Percentiles rank a stretch among this genome's conserved stretches.
Conservation (phyloP, 495 filamentous ascomycete species). For the Glutinoglossum americanum region DNA sequence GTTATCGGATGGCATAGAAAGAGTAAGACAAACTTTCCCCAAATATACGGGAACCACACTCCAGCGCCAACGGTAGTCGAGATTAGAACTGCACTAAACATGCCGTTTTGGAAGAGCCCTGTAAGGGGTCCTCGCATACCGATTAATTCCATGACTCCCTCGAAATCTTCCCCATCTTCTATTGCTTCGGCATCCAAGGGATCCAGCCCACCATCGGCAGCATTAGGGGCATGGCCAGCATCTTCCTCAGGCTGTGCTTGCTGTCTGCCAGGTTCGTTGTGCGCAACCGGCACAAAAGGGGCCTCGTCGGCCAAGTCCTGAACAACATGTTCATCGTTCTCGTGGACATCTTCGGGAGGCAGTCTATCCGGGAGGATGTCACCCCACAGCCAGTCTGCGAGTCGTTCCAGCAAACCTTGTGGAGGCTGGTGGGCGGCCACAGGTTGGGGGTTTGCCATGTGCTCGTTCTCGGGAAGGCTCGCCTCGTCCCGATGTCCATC, state of each 20-base stretch:
- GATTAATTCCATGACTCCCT: constrained; percentile 87
- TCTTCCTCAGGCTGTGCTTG: constrained; percentile 8
- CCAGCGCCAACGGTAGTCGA: constrained; percentile 64
- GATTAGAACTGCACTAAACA: constrained; percentile 81
- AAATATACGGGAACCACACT: constrained; percentile 78
- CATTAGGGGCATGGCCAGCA: constrained; percentile 8
- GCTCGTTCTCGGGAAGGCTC: neutral
- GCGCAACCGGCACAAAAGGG: constrained; percentile 37
- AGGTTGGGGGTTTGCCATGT: neutral
- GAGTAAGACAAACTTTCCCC: constrained; percentile 65
- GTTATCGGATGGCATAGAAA: constrained; percentile 56
- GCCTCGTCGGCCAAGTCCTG: constrained; percentile 35
- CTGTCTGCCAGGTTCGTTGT: constrained; percentile 11
- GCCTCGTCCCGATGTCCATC: neutral
- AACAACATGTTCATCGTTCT: constrained; percentile 35
- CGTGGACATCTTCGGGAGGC: constrained; percentile 14
- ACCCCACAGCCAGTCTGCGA: constrained; percentile 41
- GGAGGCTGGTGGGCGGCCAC: neutral
- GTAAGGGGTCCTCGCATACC: constrained; percentile 88
- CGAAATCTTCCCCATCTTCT: constrained; percentile 91
- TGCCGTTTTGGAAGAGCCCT: constrained; percentile 77
- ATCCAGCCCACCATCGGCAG: constrained; percentile 29
- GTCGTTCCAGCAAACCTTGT: constrained; percentile 2
- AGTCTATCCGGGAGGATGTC: constrained; percentile 19
- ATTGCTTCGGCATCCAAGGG: constrained; percentile 34